A percentile compares a stretch with the other conserved stretches of the same genome.
Conservation (phyloP, 129 eudicot species). For the Saussurea involucrata region DNA sequence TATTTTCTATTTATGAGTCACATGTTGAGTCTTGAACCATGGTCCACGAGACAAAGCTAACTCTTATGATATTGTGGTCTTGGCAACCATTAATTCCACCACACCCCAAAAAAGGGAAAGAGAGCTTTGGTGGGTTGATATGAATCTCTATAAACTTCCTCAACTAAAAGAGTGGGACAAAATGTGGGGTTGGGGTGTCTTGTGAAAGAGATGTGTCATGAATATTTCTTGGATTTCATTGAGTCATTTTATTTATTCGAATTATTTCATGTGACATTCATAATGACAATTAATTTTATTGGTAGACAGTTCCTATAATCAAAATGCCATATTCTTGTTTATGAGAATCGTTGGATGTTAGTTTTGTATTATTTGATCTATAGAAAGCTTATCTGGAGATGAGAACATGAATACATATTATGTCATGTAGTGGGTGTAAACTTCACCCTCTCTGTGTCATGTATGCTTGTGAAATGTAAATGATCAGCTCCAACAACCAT, state of each 20-base stretch:
- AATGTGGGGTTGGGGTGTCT: slow-evolving; percentile 22
- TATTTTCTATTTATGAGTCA: slow-evolving; percentile 3
- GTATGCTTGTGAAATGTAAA: neutral
- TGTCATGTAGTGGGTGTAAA: neutral
- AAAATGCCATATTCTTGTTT: neutral
- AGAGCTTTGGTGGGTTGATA: slow-evolving; percentile 6
- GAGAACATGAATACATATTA: neutral
- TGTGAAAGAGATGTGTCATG: slow-evolving; percentile 14
- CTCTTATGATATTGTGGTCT: slow-evolving; percentile 11
- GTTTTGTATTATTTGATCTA: neutral
- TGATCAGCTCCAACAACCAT: neutral
- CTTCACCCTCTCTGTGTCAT: neutral
- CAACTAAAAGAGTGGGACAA: neutral
- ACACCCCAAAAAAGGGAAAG: slow-evolving; percentile 5
- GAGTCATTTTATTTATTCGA: neutral
- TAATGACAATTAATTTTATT: neutral
- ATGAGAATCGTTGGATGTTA: neutral
- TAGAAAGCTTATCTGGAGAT: neutral
- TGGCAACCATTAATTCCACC: slow-evolving; percentile 9
- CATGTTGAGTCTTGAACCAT: slow-evolving; percentile 13
- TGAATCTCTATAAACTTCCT: slow-evolving; percentile 14
- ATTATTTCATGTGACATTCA: slow-evolving; percentile 3
- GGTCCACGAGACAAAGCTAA: slow-evolving; percentile 12
- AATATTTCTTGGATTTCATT: slow-evolving; percentile 8
- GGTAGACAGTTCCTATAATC: neutral